Evolutionary conservation across 768 basidiomycete species (phyloP).

Genomic region (Tephrocybe sp.): DNA sequence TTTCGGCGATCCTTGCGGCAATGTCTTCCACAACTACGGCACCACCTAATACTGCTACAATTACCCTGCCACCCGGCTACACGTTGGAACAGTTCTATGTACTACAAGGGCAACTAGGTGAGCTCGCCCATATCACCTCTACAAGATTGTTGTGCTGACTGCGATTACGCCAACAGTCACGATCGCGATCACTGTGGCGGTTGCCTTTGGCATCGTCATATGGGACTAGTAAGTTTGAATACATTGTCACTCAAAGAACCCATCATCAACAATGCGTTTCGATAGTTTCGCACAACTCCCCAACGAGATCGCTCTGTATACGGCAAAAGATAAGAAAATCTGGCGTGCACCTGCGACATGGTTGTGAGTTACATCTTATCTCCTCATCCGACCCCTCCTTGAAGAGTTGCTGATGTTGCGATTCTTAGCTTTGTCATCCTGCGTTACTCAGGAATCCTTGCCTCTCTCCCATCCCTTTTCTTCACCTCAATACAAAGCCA

Average conservation of each 20-base stretch:
- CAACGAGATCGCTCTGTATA: conserved; percentile 28
- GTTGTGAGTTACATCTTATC: conserved; percentile 22
- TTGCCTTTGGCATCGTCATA: conserved; percentile 29
- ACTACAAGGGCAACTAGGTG: conserved; percentile 20
- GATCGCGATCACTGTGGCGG: conserved; percentile 25
- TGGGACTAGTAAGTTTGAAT: conserved; percentile 30
- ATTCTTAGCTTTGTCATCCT: conserved; percentile 31
- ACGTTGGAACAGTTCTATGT: conserved; percentile 18
- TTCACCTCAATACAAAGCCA: conserved; percentile 26
- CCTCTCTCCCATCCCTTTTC: conserved; percentile 26
- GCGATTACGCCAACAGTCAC: conserved; percentile 11
- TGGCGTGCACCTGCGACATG: conserved; percentile 29
- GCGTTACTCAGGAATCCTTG: conserved; percentile 31
- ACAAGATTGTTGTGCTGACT: neutral
- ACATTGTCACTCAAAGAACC: neutral
- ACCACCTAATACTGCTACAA: conserved; percentile 14
- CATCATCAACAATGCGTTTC: neutral
- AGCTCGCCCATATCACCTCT: neutral
- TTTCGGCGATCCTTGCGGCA: neutral
- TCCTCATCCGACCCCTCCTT: neutral
- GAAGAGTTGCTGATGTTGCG: neutral
- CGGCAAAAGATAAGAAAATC: conserved; percentile 17
- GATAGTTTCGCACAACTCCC: conserved; percentile 27
- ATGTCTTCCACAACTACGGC: conserved; percentile 11
- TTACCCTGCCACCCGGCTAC: conserved; percentile 20